phyloP scores from a whole-genome alignment of 1,284 basidiomycete species.

The Fistulina hepatica region DNA sequence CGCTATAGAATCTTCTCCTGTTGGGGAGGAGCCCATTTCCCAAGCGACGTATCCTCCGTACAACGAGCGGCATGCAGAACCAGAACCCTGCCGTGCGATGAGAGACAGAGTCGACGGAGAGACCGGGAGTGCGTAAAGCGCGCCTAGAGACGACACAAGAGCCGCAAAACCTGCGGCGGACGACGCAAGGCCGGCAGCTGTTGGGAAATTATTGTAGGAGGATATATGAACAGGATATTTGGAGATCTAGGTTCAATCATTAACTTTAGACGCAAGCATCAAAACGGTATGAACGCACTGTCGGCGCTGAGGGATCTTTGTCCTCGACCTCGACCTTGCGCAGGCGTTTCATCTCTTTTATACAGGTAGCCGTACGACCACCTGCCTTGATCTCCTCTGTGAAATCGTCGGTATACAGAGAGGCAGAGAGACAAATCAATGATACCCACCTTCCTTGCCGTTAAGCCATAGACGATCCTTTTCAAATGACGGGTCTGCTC shows the following conservation, averaged over 20 bases:
- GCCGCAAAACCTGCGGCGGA: slow-evolving; percentile 97
- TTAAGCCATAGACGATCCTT: slow-evolving; percentile 91
- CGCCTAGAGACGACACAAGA: slow-evolving; percentile 80
- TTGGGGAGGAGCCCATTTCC: slow-evolving; percentile 63
- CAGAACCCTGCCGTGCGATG: slow-evolving; percentile 94
- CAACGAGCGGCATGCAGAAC: slow-evolving; percentile 94
- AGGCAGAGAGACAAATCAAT: no score
- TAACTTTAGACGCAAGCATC: slow-evolving; percentile 4
- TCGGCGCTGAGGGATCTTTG: slow-evolving; percentile 47
- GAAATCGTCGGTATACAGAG: no score
- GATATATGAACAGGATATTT: slow-evolving; percentile 72
- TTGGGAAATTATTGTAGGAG: slow-evolving; percentile 98
- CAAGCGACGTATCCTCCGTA: slow-evolving; percentile 97
- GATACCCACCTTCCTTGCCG: slow-evolving; percentile 80
- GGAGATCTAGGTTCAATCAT: slow-evolving; percentile 45
- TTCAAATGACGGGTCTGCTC: slow-evolving; percentile 69
- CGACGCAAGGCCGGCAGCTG: slow-evolving; percentile 94
- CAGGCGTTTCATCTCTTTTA: slow-evolving; percentile 77
- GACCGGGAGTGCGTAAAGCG: slow-evolving; percentile 73
- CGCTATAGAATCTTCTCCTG: slow-evolving; percentile 84
- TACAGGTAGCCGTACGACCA: slow-evolving; percentile 78
- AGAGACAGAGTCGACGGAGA: slow-evolving; percentile 69
- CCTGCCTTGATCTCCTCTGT: slow-evolving; percentile 78
- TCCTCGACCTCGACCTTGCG: slow-evolving; percentile 66
- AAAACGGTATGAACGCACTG: slow-evolving; percentile 34